Percentiles rank a stretch among this genome's conserved stretches.
phyloP scores from a whole-genome alignment of 73 alveolate genomes.

The Symbiodinium pilosum region DNA sequence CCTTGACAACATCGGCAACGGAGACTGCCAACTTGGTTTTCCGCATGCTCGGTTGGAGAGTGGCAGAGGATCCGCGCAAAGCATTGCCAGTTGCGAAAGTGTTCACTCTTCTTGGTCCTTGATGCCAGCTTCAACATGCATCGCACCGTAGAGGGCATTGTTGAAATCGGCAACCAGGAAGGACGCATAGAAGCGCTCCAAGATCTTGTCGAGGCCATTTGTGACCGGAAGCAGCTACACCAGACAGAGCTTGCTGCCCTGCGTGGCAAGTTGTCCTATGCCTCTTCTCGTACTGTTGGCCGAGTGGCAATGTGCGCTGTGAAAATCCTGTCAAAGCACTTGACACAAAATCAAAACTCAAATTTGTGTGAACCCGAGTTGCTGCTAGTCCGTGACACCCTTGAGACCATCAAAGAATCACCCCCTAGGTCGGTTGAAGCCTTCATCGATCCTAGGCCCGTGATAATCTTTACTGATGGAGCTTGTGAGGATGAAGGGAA shows the following conservation, averaged over 20 bases:
- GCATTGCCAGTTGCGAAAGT: too few relatives aligned
- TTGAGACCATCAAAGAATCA: too few relatives aligned
- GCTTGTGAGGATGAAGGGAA: too few relatives aligned
- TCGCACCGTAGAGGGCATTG: background rate
- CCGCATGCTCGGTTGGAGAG: background rate
- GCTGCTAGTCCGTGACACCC: too few relatives aligned
- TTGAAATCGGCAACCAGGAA: too few relatives aligned
- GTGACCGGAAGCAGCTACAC: background rate
- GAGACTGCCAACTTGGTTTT: background rate
- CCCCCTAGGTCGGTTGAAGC: too few relatives aligned
- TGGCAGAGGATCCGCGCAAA: background rate
- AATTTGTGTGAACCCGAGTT: too few relatives aligned
- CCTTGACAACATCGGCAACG: background rate
- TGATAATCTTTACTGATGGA: too few relatives aligned
- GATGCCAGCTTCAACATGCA: background rate
- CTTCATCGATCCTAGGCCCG: too few relatives aligned
- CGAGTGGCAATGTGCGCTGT: background rate
- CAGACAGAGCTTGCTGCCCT: background rate
- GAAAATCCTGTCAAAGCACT: background rate
- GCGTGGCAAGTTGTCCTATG: background rate
- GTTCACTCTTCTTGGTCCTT: background rate
- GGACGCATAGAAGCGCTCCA: background rate
- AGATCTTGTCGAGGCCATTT: background rate
- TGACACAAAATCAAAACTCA: background rate
- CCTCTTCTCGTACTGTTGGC: background rate